Conservation (phyloP, 192 early-diverging fungal species). For the Dissophora globulifera region DNA sequence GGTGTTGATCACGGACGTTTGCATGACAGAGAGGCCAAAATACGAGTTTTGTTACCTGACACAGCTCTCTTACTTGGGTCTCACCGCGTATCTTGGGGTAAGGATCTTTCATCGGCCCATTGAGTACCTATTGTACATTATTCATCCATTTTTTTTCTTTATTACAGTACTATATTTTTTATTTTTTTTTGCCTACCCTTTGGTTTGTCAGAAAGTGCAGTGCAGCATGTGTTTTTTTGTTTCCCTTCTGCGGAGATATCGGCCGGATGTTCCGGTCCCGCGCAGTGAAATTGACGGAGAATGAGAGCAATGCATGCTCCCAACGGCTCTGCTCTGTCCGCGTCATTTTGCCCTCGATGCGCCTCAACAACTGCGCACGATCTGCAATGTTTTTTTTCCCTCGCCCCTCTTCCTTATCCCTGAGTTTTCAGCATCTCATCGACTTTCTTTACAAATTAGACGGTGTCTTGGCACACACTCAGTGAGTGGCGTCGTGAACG, state of each 20-base stretch:
- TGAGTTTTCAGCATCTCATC: neutral
- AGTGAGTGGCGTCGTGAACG: slow-evolving; percentile 52
- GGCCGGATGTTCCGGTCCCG: slow-evolving; percentile 3
- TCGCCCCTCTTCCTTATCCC: too few relatives aligned
- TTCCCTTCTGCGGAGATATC: neutral
- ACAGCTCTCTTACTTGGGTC: slow-evolving; percentile 43
- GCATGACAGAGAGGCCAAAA: slow-evolving; percentile 20
- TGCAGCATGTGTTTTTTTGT: too few relatives aligned
- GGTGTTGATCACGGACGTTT: slow-evolving; percentile 26
- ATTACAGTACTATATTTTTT: too few relatives aligned
- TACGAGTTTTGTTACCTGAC: slow-evolving; percentile 48
- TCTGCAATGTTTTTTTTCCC: neutral
- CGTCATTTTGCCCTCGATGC: neutral
- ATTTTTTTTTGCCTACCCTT: too few relatives aligned
- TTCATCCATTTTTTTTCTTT: too few relatives aligned
- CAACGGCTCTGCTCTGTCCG: neutral
- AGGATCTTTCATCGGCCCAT: too few relatives aligned
- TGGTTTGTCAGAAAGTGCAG: too few relatives aligned
- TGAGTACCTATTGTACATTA: too few relatives aligned
- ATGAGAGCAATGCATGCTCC: neutral
- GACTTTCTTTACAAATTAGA: too few relatives aligned
- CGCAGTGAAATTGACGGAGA: neutral
- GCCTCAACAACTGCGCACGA: slow-evolving; percentile 4
- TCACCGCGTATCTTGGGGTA: slow-evolving; percentile 49
- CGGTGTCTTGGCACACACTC: slow-evolving; percentile 43